Evolutionary conservation across 2,329 filamentous ascomycete species (phyloP), one percentile per base, ranked within the genome.

Genomic region (Dothideomycetes sp.): DNA sequence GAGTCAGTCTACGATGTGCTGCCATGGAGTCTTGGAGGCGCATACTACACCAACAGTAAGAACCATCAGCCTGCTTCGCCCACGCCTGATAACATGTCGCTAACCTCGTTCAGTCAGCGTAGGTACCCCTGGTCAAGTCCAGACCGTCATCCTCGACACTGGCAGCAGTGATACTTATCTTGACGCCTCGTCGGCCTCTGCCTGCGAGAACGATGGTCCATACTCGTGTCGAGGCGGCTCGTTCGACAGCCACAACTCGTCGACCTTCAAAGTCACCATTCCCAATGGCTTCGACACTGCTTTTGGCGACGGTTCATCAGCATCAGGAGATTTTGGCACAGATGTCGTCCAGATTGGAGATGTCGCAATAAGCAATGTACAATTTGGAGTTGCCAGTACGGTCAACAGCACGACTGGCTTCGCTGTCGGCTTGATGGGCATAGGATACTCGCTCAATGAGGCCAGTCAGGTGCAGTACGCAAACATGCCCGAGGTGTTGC

Each of bases 11-110:
- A 48, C 37, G 49, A 56, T 37, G 50, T 58, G 22, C 34, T 52
- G 36, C 49, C 50, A 12, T 58, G 51, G 50, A 51, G 46, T 40
- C 38, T 32, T 17, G 55, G 55, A 15, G 55, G 55, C 29, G 55
- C 54, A 34, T 58, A 58, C 42, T 58, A 58, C 44, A 52, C 53
- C 22, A 58, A 58, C 38, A 39, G 52, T 53, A n/a, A n/a, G n/a
- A n/a, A n/a, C n/a, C n/a, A n/a, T n/a, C n/a, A n/a, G n/a, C n/a
- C n/a, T n/a, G n/a, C n/a, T n/a, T n/a, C n/a, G n/a, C n/a, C n/a
- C n/a, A n/a, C n/a, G n/a, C n/a, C n/a, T n/a, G n/a, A n/a, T n/a
- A n/a, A n/a, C n/a, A n/a, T n/a, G n/a, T n/a, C n/a, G n/a, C n/a
- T n/a, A n/a, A n/a, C n/a, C n/a, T n/a, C n/a, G n/a, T n/a, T n/a